Base-by-base conservation (phyloP, 2,329 filamentous ascomycete genomes). In the Aspergillus tamarii region DNA sequence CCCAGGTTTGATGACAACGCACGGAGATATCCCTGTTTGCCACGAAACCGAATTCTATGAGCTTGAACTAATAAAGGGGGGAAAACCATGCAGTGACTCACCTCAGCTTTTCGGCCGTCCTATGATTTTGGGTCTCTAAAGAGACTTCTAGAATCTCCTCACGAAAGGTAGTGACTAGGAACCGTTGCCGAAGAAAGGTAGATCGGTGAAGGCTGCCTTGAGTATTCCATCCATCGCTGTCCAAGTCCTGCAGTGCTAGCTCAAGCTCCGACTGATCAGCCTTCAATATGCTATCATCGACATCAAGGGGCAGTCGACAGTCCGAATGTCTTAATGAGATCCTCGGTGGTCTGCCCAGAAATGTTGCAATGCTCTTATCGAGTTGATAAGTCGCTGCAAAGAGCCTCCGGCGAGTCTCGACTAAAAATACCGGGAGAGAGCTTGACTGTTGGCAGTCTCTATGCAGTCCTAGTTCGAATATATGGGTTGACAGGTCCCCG, bases 311-410 rank as follows among this genome's bases (percentile, higher is more conserved):
- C 26, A 68, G 64, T 16, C 58, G 57, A 50, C 69, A 70, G 50
- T 73, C 68, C 0, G 66, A 66, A 57, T 74, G 69, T 21, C 72
- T 65, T 56, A 60, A 61, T 21, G 71, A 67, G 14, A 74, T 68
- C 19, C 68, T 61, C 6, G 72, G 72, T 9, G 72, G 72, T 19
- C 72, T 67, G 1, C 73, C 73, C 5, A 75, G 60, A 21, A 74
- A 71, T 2, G 73, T 75, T 12, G 70, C 71, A 12, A 75, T 64
- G 26, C 62, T 70, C 62, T 75, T 75, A 45, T 75, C 73, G 2
- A 73, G 57, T 43, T 73, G 70, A 41, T 75, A 74, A 0, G 68
- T 67, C 9, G 68, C 71, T 5, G 70, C 68, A 41, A 74, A 74
- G 1, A 66, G 61, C 60, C 76, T 63, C 21, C 71, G 64, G 6